A percentile compares a stretch with the other conserved stretches of the same genome.
These are phyloP conservation scores for Gossypium lobatum DNA, from an alignment of 441 rosid genomes.

Conservation along the genomic window DNA sequence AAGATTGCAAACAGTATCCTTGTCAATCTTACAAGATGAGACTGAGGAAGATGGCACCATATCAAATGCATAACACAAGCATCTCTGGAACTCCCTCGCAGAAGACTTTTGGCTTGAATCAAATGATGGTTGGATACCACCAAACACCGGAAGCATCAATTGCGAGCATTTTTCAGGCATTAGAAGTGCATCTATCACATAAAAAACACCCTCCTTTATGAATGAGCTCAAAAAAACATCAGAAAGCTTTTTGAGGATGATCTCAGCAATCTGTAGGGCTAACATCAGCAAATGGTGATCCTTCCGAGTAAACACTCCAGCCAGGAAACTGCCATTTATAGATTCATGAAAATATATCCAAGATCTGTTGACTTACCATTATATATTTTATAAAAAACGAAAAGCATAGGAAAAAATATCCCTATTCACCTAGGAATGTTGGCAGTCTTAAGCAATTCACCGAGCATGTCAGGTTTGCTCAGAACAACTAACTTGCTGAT, in stretches of 20 bases:
- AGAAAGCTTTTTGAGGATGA: slow-evolving; percentile 63
- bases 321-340: slow-evolving; percentile 69
- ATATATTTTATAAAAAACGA: not conserved
- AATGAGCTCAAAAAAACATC: slow-evolving; percentile 61
- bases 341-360: slow-evolving; percentile 9
- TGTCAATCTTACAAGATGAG: slow-evolving; percentile 62
- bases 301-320: slow-evolving; percentile 81
- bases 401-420: slow-evolving; percentile 16
- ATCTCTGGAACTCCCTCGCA: slow-evolving; percentile 50
- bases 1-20: slow-evolving; percentile 57
- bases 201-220: slow-evolving; percentile 84
- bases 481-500: slow-evolving; percentile 60
- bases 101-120: slow-evolving; percentile 45
- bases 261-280: slow-evolving; percentile 71
- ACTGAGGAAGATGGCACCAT: slow-evolving; percentile 31
- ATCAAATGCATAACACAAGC: slow-evolving; percentile 81
- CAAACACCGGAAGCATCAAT: slow-evolving; percentile 36
- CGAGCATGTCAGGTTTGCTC: slow-evolving; percentile 63
- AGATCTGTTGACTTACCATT: not conserved
- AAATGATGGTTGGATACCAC: slow-evolving; percentile 41
- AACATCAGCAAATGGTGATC: slow-evolving; percentile 75
- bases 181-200: slow-evolving; percentile 64
- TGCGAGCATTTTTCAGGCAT: slow-evolving; percentile 54
- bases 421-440: slow-evolving; percentile 73
- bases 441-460: slow-evolving; percentile 54